Percentiles rank a stretch among this genome's conserved stretches.
phyloP scores from a whole-genome alignment of 2,329 filamentous ascomycete genomes.

The Aureobasidium vineae region DNA sequence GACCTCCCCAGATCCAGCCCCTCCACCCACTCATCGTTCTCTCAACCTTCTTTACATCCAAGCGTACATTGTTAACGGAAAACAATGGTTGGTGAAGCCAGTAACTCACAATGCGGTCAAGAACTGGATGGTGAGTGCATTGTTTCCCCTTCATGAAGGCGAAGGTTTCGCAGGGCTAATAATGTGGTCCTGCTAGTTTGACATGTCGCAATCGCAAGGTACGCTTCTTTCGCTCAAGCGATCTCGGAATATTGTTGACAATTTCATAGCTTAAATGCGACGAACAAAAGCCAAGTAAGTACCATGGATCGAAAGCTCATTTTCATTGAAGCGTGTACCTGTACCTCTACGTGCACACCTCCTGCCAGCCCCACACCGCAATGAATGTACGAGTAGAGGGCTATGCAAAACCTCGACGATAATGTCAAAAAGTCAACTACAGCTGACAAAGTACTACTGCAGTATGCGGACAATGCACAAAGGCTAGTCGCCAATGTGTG shows the following conservation, averaged over 20 bases:
- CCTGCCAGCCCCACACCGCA: neutral
- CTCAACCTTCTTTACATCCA: neutral
- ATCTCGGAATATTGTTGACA: constrained; percentile 20
- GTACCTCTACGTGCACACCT: neutral
- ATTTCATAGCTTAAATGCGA: constrained; percentile 59
- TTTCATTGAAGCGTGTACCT: neutral
- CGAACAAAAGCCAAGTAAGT: constrained; percentile 55
- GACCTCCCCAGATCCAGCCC: neutral
- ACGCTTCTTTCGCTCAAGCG: neutral
- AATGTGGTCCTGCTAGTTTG: constrained; percentile 31
- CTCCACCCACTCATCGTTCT: neutral
- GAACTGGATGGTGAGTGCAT: constrained; percentile 39
- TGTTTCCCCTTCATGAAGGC: neutral
- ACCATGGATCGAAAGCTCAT: neutral
- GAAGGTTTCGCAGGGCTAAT: neutral
- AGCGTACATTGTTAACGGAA: neutral
- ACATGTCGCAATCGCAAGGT: constrained; percentile 40
- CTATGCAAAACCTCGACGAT: neutral
- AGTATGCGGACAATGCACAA: constrained; percentile 58
- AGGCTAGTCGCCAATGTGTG: constrained; percentile 60
- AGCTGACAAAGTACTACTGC: neutral
- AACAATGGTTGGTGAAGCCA: constrained; percentile 1
- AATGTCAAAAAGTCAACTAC: neutral
- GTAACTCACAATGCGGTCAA: constrained; percentile 31
- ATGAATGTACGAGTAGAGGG: neutral